These are phyloP conservation scores for Fusarium buharicum DNA, from an alignment of 2,329 filamentous ascomycete genomes.

Conservation along the genomic window DNA sequence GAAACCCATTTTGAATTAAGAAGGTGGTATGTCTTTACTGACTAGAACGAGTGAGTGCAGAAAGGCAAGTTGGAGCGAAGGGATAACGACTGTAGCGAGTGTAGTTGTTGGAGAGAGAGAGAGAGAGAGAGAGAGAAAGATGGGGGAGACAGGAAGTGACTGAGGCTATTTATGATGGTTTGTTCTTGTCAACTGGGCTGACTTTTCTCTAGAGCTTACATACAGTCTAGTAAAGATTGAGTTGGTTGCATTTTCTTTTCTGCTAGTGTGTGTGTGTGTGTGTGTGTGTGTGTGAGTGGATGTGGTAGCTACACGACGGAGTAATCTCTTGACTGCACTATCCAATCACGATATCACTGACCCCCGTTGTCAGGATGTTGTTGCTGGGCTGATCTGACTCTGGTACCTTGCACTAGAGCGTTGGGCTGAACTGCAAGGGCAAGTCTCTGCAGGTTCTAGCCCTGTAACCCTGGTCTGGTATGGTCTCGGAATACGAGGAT, in stretches of 20 bases:
- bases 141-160: conserved; percentile 7
- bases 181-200: background rate
- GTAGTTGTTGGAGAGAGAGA: conserved; percentile 25
- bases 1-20: conserved; percentile 32
- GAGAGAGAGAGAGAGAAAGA: no score
- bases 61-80: conserved; percentile 14
- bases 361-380: conserved; percentile 7
- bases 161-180: conserved; percentile 32
- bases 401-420: conserved; percentile 30
- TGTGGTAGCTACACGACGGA: no score
- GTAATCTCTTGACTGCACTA: background rate
- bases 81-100: conserved; percentile 36
- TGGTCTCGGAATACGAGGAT: conserved; percentile 23
- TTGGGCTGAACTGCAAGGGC: conserved; percentile 15
- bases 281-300: conserved; percentile 4
- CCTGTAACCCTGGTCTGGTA: background rate
- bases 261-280: conserved; percentile 1
- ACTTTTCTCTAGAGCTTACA: no score
- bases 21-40: background rate
- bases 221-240: background rate
- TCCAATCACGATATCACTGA: conserved; percentile 35
- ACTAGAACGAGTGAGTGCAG: conserved; percentile 29
- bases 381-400: background rate
- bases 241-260: background rate
- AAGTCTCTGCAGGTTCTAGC: background rate